Conservation (phyloP, 169 alveolate species). For the Plasmodium gallinaceum region DNA sequence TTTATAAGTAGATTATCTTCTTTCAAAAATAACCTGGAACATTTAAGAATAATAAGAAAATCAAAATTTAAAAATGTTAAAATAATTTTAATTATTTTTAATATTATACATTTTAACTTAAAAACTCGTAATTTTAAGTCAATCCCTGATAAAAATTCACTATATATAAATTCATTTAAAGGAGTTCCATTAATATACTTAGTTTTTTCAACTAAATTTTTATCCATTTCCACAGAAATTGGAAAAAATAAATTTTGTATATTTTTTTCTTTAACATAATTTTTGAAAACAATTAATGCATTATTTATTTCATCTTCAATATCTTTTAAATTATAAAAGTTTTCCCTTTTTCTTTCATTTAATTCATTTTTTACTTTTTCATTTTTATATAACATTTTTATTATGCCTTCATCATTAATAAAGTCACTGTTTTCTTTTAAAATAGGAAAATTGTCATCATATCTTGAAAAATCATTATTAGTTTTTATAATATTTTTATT, state of each 20-base stretch:
- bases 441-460: not conserved
- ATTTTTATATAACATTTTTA: not conserved
- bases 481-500: not conserved
- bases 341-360: not conserved
- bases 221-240: slow-evolving; percentile 27
- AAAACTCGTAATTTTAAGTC: slow-evolving; percentile 58
- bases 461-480: not conserved
- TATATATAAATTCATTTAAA: slow-evolving; percentile 60
- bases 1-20: slow-evolving; percentile 51
- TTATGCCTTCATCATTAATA: not conserved
- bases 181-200: slow-evolving; percentile 61
- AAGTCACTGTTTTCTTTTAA: not conserved
- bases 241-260: slow-evolving; percentile 39
- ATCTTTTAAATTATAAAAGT: not conserved
- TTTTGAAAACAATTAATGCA: slow-evolving; percentile 4
- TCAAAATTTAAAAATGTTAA: slow-evolving; percentile 12
- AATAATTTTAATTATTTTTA: slow-evolving; percentile 30
- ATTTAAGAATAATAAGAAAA: slow-evolving; percentile 28
- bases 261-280: slow-evolving; percentile 28
- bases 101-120: slow-evolving; percentile 47
- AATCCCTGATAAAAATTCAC: slow-evolving; percentile 66
- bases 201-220: slow-evolving; percentile 38
- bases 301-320: slow-evolving; percentile 37
- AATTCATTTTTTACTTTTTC: not conserved
- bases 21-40: slow-evolving; percentile 46